Percentiles rank a stretch among this genome's conserved stretches.
Evolutionary conservation across 139 green algal species (phyloP).

Genomic region (Dunaliella primolecta): DNA sequence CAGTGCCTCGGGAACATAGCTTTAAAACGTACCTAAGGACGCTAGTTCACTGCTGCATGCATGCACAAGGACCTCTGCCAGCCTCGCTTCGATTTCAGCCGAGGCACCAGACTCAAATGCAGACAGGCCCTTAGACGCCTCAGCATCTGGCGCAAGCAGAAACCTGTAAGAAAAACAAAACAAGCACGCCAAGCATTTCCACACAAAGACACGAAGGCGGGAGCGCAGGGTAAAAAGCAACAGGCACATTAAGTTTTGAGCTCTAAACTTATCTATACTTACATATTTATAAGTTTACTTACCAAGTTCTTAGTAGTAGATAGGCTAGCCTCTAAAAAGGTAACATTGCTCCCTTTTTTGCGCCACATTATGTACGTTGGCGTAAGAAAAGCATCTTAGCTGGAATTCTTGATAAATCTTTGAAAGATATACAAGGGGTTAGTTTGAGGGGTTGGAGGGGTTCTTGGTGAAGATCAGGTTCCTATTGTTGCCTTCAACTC

Average conservation of each 20-base stretch:
- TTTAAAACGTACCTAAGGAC: slow-evolving; percentile 22
- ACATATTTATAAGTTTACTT: background rate
- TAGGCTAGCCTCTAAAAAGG: background rate
- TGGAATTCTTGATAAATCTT: too few species aligned
- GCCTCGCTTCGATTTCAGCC: slow-evolving; percentile 23
- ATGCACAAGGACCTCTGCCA: slow-evolving; percentile 39
- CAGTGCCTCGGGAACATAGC: too few species aligned
- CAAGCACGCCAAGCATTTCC: background rate
- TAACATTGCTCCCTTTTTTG: too few species aligned
- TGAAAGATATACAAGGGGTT: too few species aligned
- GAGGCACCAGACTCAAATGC: background rate
- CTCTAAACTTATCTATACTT: background rate
- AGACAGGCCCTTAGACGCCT: slow-evolving; percentile 2
- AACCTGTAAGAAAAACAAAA: slow-evolving; percentile 1
- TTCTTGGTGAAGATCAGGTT: too few species aligned
- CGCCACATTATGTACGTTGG: too few species aligned
- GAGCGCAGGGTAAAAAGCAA: background rate
- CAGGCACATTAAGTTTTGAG: background rate
- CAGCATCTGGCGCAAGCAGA: slow-evolving; percentile 23
- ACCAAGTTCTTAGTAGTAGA: background rate
- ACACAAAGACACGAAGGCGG: background rate
- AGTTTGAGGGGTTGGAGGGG: too few species aligned
- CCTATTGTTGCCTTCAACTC: too few species aligned
- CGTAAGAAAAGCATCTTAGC: too few species aligned
- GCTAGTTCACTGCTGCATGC: slow-evolving; percentile 34